phyloP scores from a whole-genome alignment of 139 green algal genomes.

The Pleodorina starrii region DNA sequence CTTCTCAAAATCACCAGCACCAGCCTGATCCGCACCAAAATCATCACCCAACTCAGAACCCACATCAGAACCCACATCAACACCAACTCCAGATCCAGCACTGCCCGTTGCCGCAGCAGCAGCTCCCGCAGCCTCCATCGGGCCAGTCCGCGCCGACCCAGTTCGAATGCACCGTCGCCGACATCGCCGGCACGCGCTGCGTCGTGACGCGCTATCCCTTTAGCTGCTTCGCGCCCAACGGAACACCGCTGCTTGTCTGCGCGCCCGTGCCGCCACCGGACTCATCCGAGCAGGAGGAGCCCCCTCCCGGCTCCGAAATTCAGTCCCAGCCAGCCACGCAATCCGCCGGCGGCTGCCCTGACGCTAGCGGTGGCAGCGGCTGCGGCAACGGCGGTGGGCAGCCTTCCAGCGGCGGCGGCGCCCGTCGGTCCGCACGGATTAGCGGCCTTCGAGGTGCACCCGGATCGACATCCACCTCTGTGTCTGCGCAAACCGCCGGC shows the following conservation, averaged over 20 bases:
- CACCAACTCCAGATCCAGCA: not conserved
- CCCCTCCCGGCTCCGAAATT: not conserved
- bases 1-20: not conserved
- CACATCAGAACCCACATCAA: not conserved
- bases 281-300: too few species aligned
- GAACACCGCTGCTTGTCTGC: constrained; percentile 20
- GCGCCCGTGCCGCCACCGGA: not conserved
- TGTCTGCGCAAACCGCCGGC: not conserved
- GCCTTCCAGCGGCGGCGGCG: not conserved
- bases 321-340: too few species aligned
- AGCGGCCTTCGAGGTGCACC: not conserved
- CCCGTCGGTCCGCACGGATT: not conserved
- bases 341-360: not conserved
- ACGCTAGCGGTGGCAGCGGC: not conserved
- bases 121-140: not conserved
- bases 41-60: too few species aligned
- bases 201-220: not conserved
- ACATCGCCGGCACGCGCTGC: not conserved
- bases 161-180: not conserved
- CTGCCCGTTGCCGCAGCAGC: not conserved
- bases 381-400: not conserved
- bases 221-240: constrained; percentile 6
- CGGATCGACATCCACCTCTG: not conserved
- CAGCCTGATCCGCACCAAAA: not conserved
- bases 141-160: not conserved